Evolutionary conservation across 345 rosid species (phyloP), one percentile per base, ranked within the genome.

Genomic region (Acer saccharum): DNA sequence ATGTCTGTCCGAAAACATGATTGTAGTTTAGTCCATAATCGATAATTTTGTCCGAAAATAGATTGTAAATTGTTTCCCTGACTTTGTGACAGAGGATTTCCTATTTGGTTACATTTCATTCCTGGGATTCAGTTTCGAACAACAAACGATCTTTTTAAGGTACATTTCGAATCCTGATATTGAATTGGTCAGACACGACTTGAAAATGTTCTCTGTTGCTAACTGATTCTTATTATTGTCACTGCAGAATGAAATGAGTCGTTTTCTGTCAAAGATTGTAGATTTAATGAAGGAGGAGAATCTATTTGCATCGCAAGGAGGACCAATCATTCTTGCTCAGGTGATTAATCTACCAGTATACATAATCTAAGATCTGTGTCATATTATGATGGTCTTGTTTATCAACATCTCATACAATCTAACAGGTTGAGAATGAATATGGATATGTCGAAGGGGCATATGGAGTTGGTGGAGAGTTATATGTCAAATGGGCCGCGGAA

Each of bases 321-420:
- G 94, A 67, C 91, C 94, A n/a, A 86, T 88, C 80, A 88, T 89
- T 78, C 91, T 90, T 74, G 86, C 94, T 21, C 92, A 89, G 90
- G 91, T 90, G 73, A 76, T 71, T 29, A 16, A 78, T 74, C 41
- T 23, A 21, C 54, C 10, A 29, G 12, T 25, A 48, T 25, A 29
- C 2, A 29, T 35, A 35, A 35, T 35, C 39, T 35, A 35, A 35
- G 0, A 58, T 20, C 23, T n/a, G 4, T 58, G 25, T 65, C 35
- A 32, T 41, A 65, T 14, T 29, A 68, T 14, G 14, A 68, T 39
- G 52, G 52, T 68, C 44, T 65, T 43, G 48, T 11, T 60, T 66
- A 63, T 74, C 39, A 64, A 10, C 39, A 68, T 65, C 68, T 39
- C 29, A 17, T 52, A 11, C 27, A 29, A 35, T 69, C 25, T 32